These are phyloP conservation scores for Termitomyces sp. DNA, from an alignment of 768 basidiomycete species.

Conservation along the genomic window DNA sequence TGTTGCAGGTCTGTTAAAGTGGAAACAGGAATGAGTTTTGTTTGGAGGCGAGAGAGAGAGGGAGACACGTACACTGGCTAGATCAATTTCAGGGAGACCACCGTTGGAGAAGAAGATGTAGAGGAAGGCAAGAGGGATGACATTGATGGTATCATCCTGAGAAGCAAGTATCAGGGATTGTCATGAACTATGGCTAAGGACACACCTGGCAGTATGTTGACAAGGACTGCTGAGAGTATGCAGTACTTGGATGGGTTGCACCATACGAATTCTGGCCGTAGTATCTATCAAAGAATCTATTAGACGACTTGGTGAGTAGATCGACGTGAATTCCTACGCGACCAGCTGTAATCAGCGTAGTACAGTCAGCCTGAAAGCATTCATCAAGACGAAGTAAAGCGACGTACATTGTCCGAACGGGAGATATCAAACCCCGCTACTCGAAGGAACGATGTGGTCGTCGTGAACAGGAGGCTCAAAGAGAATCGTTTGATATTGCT, in stretches of 20 bases:
- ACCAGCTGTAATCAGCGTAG: slow-evolving; percentile 35
- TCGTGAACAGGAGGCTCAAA: neutral
- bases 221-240: slow-evolving; percentile 56
- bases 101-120: slow-evolving; percentile 62
- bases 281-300: slow-evolving; percentile 38
- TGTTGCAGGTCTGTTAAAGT: slow-evolving; percentile 53
- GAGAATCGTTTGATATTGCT: neutral
- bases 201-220: slow-evolving; percentile 60
- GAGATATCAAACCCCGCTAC: slow-evolving; percentile 29
- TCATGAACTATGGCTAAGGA: neutral
- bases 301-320: neutral
- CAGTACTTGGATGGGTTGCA: slow-evolving; percentile 44
- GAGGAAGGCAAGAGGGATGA: slow-evolving; percentile 64
- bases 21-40: neutral
- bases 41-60: neutral
- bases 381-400: neutral
- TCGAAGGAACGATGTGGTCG: slow-evolving; percentile 1
- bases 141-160: slow-evolving; percentile 63
- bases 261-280: slow-evolving; percentile 78
- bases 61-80: slow-evolving; percentile 53
- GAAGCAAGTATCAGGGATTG: neutral
- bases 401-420: slow-evolving; percentile 33
- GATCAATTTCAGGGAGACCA: slow-evolving; percentile 59
- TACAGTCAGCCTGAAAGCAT: neutral
- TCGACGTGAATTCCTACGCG: slow-evolving; percentile 35